phyloP scores from a whole-genome alignment of 108 stramenopile genomes.

The Thalassiosira profunda region DNA sequence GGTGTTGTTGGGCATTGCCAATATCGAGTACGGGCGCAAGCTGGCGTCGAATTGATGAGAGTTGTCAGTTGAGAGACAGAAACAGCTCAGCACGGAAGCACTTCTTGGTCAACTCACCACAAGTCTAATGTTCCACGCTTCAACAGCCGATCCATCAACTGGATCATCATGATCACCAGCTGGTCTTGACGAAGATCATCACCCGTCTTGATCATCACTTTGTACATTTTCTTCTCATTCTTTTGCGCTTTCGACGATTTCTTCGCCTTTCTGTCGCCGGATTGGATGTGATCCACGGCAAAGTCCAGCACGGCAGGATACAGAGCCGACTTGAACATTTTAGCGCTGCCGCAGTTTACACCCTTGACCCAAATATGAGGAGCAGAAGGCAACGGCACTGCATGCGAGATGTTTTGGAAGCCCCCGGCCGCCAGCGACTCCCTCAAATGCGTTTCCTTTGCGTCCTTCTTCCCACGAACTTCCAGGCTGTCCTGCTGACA shows the following conservation, averaged over 20 bases:
- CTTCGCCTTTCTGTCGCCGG: neutral
- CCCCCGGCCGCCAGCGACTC: constrained; percentile 70
- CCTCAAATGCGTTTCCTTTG: constrained; percentile 86
- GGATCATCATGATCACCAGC: constrained; percentile 97
- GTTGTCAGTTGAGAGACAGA: constrained; percentile 37
- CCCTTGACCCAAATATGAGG: constrained; percentile 87
- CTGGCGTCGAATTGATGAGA: constrained; percentile 7
- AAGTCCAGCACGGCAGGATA: constrained; percentile 97
- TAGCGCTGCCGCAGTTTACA: constrained; percentile 61
- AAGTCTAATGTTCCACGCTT: constrained; percentile 97
- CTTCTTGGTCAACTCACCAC: constrained; percentile 41
- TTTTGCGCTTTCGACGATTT: constrained; percentile 15
- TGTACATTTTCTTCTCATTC: constrained; percentile 50
- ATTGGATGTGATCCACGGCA: constrained; percentile 48
- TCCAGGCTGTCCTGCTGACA: constrained; percentile 69
- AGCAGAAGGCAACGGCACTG: constrained; percentile 95
- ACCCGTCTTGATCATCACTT: constrained; percentile 98
- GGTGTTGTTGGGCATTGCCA: constrained; percentile 90
- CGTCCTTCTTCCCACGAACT: constrained; percentile 83
- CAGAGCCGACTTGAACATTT: constrained; percentile 95
- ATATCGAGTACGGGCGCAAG: constrained; percentile 55
- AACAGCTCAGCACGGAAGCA: constrained; percentile 68
- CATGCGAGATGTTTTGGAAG: constrained; percentile 52
- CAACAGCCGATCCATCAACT: constrained; percentile 96
- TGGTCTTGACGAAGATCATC: constrained; percentile 99